Percentiles rank a stretch among this genome's conserved stretches.
phyloP scores from a whole-genome alignment of 1,139 yeast genomes.

The Scheffersomyces insectosa region DNA sequence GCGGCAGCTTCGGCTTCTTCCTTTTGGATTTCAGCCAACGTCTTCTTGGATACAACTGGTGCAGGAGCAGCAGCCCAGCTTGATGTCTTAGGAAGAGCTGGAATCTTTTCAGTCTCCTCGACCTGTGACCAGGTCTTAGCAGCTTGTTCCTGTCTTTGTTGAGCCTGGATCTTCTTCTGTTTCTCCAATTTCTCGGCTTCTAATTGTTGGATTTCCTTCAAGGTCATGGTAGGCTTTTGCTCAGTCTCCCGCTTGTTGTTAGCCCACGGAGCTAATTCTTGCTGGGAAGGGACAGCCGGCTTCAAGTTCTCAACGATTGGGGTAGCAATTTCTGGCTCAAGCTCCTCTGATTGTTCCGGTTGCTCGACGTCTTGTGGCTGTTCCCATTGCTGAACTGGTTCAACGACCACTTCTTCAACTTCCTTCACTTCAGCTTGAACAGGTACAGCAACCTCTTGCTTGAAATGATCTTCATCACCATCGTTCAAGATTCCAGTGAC shows the following conservation, averaged over 20 bases:
- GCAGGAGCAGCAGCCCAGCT: conserved; percentile 53
- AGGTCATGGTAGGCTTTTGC: conserved; percentile 51
- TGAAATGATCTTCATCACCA: conserved; percentile 18
- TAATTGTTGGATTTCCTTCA: conserved; percentile 69
- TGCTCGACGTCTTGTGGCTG: conserved; percentile 2
- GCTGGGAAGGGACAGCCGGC: conserved; percentile 24
- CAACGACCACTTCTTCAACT: conserved; percentile 6
- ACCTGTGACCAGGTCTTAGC: conserved; percentile 25
- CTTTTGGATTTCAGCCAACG: conserved; percentile 48
- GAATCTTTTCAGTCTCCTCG: conserved; percentile 20
- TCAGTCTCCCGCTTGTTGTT: conserved; percentile 21
- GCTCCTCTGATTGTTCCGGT: conserved; percentile 2
- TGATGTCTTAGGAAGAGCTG: conserved; percentile 47
- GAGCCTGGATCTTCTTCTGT: conserved; percentile 36
- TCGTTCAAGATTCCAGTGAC: conserved; percentile 39
- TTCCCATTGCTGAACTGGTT: neutral
- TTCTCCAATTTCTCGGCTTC: conserved; percentile 57
- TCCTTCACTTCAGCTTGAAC: conserved; percentile 12
- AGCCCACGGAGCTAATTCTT: conserved; percentile 62
- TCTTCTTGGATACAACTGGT: conserved; percentile 28
- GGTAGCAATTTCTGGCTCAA: conserved; percentile 1
- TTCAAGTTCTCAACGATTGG: conserved; percentile 14
- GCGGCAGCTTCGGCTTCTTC: conserved; percentile 46
- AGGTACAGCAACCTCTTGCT: neutral
- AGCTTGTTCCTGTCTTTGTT: conserved; percentile 29